Evolutionary conservation across 1,139 yeast genomes (phyloP), one percentile per base, ranked within the genome.

Genomic region (Saccharomycopsis hybrid): DNA sequence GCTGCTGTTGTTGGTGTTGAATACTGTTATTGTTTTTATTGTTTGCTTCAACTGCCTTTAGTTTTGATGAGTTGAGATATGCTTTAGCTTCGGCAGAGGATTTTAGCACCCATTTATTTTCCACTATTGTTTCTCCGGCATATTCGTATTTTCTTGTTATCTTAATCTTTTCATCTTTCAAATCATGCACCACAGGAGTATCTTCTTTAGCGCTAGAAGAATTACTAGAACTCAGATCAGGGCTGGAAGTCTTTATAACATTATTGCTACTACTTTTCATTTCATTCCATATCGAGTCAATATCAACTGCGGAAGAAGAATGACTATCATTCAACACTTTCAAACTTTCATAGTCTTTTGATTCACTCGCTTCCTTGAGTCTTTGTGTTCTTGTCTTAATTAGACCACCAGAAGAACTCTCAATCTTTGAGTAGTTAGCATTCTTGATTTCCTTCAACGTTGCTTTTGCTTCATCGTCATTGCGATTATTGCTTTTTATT

Each of bases 41-140:
- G n/a, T n/a, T n/a, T n/a, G n/a, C n/a, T n/a, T n/a, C n/a, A n/a
- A n/a, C n/a, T n/a, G n/a, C n/a, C n/a, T n/a, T n/a, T n/a, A n/a
- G n/a, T 38, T 71, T 73, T 1, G 77, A 67, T 2, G 84, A 80
- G 57, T 78, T 80, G 49, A 85, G 65, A 60, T 82, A 89, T 13
- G 92, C 96, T 54, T 78, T 80, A 1, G 95, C 97, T 63, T 86
- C 96, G 5, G 92, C 95, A 2, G 96, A 85, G 49, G 80, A 73
- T 7, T 76, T 76, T 48, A 79, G 84, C 1, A 92, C 97, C 62
- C 75, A 71, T 63, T 85, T 87, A 52, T 84, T 82, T 60, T 89
- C 96, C 0, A 84, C 78, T 3, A 85, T 74, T 4, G 80, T 72
- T 58, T 85, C 85, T 1, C 97, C 97, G 0, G 98, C 98, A 72